Base-by-base conservation (phyloP, 2,329 filamentous ascomycete genomes). In the Fusarium humuli region DNA sequence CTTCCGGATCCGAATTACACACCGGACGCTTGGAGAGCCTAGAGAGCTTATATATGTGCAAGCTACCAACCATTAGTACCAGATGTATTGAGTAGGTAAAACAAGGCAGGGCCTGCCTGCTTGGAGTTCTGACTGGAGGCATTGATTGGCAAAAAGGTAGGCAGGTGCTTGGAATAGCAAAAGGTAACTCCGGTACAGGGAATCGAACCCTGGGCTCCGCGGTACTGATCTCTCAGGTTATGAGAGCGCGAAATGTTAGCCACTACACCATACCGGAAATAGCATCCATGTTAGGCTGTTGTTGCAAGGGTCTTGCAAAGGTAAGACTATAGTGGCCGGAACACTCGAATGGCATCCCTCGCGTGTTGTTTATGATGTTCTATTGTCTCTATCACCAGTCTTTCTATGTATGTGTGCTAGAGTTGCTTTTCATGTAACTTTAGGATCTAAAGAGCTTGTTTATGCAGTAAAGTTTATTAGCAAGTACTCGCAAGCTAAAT, bases 191-290 rank as follows among this genome's bases (percentile, higher is more conserved):
- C 71, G 71, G 71, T 73, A 72, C 71, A 73, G 71, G 71, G 71
- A 73, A 73, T 73, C 71, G 66, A 73, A 74, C 69, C 72, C 71
- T 74, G 67, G 67, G 71, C 72, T 73, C 72, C 70, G 70, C 70
- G 72, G 70, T 62, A 48, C 48, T 30, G 7, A 54, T 73, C 71
- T 30, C 74, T 72, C 71, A 75, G 14, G 41, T 71, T 61, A 57
- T 77, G 75, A 77, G 64, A 77, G 75, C 75, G 75, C 72, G 73
- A 76, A 77, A 77, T 77, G 75, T 77, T 77, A 75, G 75, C 75
- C 75, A 77, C 74, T 77, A 77, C 75, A 77, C 75, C 75, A 77
- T 77, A 77, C 75, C 75, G 74, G 75, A 25, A 22, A 5, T 22
- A 22, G 22, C 22, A 22, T 22, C 22, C 22, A 2, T 23, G 23